Evolutionary conservation across 371 early-diverging fungal genomes (phyloP).

Genomic region (Actinomucor elegans): DNA sequence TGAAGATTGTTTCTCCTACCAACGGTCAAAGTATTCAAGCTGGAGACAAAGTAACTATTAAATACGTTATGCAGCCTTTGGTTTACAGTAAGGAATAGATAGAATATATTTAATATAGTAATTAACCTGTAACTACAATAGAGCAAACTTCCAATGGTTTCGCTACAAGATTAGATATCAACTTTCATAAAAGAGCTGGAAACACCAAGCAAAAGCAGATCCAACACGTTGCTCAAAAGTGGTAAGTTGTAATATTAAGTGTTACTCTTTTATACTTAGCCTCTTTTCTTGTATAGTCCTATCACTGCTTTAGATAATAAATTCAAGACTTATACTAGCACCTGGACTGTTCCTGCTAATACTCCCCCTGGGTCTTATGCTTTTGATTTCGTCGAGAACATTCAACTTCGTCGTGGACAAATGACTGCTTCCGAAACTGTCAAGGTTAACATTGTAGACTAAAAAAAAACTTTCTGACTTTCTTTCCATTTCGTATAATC

Average conservation of each 20-base stretch:
- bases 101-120: neutral
- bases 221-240: conserved; percentile 28
- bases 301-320: conserved; percentile 28
- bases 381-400: conserved; percentile 27
- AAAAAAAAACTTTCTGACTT: too few relatives aligned
- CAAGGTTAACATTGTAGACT: conserved; percentile 35
- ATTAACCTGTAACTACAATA: neutral
- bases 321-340: conserved; percentile 27
- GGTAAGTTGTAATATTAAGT: conserved; percentile 20
- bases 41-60: conserved; percentile 32
- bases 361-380: conserved; percentile 54
- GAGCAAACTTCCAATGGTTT: conserved; percentile 17
- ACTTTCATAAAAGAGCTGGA: conserved; percentile 45
- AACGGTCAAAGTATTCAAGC: conserved; percentile 37
- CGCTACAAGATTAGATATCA: conserved; percentile 36
- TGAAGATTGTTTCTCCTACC: conserved; percentile 45
- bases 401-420: conserved; percentile 29
- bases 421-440: conserved; percentile 33
- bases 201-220: conserved; percentile 36
- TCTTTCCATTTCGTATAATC: too few relatives aligned
- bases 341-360: conserved; percentile 48
- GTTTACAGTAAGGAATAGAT: conserved; percentile 26
- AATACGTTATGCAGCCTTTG: conserved; percentile 53
- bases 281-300: conserved; percentile 16
- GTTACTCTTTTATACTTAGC: neutral